Evolutionary conservation across 257 asterid species (phyloP).

Genomic region (Linderniella brevidens): DNA sequence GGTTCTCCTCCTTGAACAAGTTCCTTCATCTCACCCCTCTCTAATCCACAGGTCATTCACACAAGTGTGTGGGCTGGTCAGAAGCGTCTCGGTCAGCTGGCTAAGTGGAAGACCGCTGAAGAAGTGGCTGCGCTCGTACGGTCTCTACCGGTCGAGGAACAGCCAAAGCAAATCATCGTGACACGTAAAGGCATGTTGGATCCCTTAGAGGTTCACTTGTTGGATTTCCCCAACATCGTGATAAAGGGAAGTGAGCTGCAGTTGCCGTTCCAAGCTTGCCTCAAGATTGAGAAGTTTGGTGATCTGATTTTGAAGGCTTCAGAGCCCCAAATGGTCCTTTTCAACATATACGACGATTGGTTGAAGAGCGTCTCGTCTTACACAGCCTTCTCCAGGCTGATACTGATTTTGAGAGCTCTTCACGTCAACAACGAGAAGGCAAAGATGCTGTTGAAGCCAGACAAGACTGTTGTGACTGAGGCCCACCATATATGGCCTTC

Average conservation of each 20-base stretch:
- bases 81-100: slow-evolving; percentile 96
- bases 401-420: slow-evolving; percentile 81
- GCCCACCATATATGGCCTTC: slow-evolving; percentile 99
- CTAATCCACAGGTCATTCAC: slow-evolving; percentile 64
- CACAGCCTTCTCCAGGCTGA: slow-evolving; percentile 94
- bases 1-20: too few species aligned
- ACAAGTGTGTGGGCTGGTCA: slow-evolving; percentile 99
- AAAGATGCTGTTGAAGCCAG: slow-evolving; percentile 96
- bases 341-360: slow-evolving; percentile 98
- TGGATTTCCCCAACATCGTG: slow-evolving; percentile 93
- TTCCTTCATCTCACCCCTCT: not conserved
- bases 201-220: slow-evolving; percentile 96
- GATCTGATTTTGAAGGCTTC: slow-evolving; percentile 96
- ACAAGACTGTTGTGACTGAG: slow-evolving; percentile 83
- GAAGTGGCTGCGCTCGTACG: slow-evolving; percentile 98
- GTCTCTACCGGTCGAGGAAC: slow-evolving; percentile 95
- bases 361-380: slow-evolving; percentile 86
- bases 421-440: slow-evolving; percentile 96
- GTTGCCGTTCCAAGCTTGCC: slow-evolving; percentile 97
- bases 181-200: slow-evolving; percentile 99
- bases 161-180: slow-evolving; percentile 92
- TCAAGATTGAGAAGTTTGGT: slow-evolving; percentile 97
- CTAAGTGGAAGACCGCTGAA: slow-evolving; percentile 99
- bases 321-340: slow-evolving; percentile 96
- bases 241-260: slow-evolving; percentile 98